phyloP scores from a whole-genome alignment of 768 basidiomycete species.

The Chalciporus pseudorubinellus region DNA sequence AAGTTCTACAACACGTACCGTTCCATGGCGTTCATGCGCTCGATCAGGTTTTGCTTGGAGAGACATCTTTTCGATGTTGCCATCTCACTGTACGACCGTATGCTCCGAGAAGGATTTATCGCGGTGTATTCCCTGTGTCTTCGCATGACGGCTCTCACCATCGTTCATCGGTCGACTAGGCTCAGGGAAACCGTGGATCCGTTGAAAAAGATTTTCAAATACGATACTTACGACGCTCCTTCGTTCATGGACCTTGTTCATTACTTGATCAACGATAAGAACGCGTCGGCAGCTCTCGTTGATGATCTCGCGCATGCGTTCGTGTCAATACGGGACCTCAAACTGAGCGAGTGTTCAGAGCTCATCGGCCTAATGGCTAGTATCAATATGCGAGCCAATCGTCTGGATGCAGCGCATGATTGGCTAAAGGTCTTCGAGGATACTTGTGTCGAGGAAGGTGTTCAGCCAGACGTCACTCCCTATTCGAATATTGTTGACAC shows the following conservation, averaged over 20 bases:
- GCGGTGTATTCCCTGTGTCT: constrained; percentile 39
- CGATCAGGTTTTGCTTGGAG: constrained; percentile 42
- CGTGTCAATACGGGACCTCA: constrained; percentile 13
- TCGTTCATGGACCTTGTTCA: constrained; percentile 29
- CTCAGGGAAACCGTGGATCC: neutral
- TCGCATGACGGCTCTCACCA: constrained; percentile 37
- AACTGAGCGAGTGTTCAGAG: constrained; percentile 28
- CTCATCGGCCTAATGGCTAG: constrained; percentile 39
- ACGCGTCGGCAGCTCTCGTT: constrained; percentile 11
- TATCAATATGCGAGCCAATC: constrained; percentile 33
- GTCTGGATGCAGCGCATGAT: constrained; percentile 28
- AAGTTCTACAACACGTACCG: constrained; percentile 31
- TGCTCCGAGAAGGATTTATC: constrained; percentile 40
- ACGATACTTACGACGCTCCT: constrained; percentile 15
- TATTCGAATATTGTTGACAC: constrained; percentile 41
- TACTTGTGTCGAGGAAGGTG: constrained; percentile 17
- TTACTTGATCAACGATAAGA: constrained; percentile 18
- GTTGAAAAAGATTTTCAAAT: constrained; percentile 16
- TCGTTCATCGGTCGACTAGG: constrained; percentile 14
- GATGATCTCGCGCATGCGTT: constrained; percentile 25
- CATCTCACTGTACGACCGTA: constrained; percentile 38
- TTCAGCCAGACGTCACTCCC: constrained; percentile 21
- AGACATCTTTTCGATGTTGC: constrained; percentile 39
- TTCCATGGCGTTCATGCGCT: constrained; percentile 34
- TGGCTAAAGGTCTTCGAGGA: constrained; percentile 30